Evolutionary conservation across 2,329 filamentous ascomycete genomes (phyloP).

Genomic region (Beauveria sp.): DNA sequence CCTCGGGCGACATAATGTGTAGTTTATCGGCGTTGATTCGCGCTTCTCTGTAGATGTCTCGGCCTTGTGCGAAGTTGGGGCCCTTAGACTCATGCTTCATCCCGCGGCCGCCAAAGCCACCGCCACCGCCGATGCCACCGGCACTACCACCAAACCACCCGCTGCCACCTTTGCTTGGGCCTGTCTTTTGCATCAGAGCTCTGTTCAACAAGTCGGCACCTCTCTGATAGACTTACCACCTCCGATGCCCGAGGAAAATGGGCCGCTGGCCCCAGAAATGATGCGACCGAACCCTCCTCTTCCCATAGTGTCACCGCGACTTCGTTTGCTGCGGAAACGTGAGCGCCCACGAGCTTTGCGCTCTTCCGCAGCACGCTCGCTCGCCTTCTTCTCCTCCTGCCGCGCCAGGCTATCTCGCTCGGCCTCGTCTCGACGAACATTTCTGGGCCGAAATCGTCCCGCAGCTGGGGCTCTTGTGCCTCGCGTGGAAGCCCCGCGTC

Average conservation of each 20-base stretch:
- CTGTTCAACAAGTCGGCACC: background rate
- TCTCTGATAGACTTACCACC: background rate
- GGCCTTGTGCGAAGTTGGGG: constrained; percentile 30
- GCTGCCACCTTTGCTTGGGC: background rate
- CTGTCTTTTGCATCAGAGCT: background rate
- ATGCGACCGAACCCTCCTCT: constrained; percentile 29
- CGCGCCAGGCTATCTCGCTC: constrained; percentile 40
- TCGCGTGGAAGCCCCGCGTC: constrained; percentile 18
- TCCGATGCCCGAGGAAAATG: constrained; percentile 26
- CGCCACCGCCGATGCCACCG: constrained; percentile 17
- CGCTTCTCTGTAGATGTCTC: constrained; percentile 29
- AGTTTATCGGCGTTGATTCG: constrained; percentile 52
- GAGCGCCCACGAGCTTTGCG: constrained; percentile 30
- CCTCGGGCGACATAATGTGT: constrained; percentile 34
- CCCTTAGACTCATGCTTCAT: constrained; percentile 29
- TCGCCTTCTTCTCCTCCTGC: constrained; percentile 36
- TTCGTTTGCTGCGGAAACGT: constrained; percentile 34
- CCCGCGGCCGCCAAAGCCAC: constrained; percentile 20
- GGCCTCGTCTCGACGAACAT: constrained; percentile 41
- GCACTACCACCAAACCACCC: constrained; percentile 22
- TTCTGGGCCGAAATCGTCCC: constrained; percentile 40
- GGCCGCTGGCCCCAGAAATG: constrained; percentile 30
- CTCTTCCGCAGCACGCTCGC: constrained; percentile 33
- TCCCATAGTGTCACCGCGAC: constrained; percentile 38
- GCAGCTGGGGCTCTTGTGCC: constrained; percentile 28